These are phyloP conservation scores for Phytopythium ostracodes DNA, from an alignment of 352 stramenopile genomes.

Conservation along the genomic window DNA sequence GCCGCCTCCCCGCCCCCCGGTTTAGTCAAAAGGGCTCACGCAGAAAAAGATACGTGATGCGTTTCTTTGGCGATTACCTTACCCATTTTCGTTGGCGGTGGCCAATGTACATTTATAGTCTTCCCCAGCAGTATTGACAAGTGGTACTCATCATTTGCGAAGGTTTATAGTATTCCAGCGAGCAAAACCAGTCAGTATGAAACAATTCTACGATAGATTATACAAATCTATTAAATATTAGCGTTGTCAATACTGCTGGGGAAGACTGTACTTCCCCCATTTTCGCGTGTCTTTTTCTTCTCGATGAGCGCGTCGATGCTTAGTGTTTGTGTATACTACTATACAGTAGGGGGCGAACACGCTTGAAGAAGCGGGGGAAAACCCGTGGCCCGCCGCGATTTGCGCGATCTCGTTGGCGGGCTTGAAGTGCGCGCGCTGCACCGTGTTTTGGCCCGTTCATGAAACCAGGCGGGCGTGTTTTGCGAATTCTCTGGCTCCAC, in stretches of 20 bases:
- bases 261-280: too few species aligned
- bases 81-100: neutral
- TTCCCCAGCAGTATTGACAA: too few species aligned
- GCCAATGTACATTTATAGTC: neutral
- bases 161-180: too few species aligned
- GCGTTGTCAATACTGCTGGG: too few species aligned
- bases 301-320: neutral
- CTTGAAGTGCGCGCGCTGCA: neutral
- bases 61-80: neutral
- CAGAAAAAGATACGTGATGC: constrained; percentile 1
- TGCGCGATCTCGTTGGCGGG: neutral
- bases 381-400: neutral
- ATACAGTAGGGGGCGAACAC: neutral
- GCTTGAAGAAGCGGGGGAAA: neutral
- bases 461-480: neutral
- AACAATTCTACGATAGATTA: too few species aligned
- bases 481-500: constrained; percentile 1
- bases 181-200: too few species aligned
- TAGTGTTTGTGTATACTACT: too few species aligned
- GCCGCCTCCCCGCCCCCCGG: neutral
- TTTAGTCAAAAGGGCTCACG: neutral
- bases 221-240: too few species aligned
- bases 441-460: constrained; percentile 2
- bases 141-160: too few species aligned
- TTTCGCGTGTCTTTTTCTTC: neutral